phyloP scores from a whole-genome alignment of 352 stramenopile species.

The Thraustochytrium sp. region DNA sequence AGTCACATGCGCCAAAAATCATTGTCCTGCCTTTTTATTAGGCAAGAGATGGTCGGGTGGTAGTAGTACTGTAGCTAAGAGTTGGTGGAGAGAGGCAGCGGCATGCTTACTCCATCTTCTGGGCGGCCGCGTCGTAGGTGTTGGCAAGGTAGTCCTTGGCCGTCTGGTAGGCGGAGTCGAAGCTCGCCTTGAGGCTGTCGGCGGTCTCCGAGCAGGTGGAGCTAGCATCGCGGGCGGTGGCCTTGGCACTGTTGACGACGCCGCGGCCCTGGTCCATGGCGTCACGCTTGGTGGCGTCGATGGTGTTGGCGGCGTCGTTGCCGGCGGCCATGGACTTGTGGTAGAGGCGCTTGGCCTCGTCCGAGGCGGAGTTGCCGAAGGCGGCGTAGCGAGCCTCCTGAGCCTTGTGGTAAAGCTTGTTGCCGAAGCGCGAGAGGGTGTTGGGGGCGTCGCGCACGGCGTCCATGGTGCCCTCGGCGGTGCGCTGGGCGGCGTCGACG shows the following conservation, averaged over 20 bases:
- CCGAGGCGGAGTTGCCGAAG: neutral
- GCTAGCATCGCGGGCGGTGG: neutral
- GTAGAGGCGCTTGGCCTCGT: conserved; percentile 14
- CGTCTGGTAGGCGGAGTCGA: neutral
- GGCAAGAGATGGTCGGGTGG: neutral
- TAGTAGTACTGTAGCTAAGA: neutral
- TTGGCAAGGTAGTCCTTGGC: neutral
- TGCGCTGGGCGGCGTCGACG: neutral
- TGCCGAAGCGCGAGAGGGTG: neutral
- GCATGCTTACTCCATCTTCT: neutral
- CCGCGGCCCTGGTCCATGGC: conserved; percentile 6
- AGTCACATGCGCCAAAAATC: too few species aligned
- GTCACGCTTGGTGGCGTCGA: neutral
- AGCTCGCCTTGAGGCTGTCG: neutral
- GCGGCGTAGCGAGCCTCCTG: neutral
- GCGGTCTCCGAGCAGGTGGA: neutral
- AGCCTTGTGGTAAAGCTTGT: conserved; percentile 9
- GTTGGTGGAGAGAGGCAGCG: neutral
- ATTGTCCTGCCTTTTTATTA: too few species aligned
- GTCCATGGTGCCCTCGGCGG: neutral
- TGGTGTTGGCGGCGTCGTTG: neutral
- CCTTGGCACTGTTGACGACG: neutral
- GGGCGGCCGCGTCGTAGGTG: neutral
- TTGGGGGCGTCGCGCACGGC: neutral
- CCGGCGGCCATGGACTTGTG: neutral